Percentiles rank a stretch among this genome's conserved stretches.
Conservation (phyloP, 306 rosid species). For the Astragalus membranaceus region DNA sequence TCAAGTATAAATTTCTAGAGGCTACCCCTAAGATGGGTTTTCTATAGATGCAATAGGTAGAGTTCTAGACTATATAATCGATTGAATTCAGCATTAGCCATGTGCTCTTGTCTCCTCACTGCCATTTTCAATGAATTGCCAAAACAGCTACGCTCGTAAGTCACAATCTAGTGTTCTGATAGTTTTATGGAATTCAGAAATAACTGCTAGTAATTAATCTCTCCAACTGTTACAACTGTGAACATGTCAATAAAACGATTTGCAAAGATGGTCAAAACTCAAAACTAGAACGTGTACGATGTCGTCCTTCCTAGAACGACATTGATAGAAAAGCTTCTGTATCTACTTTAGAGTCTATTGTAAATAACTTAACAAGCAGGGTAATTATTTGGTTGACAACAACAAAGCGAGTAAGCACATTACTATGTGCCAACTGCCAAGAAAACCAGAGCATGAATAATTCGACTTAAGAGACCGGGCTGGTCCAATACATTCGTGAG, state of each 20-base stretch:
- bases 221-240: not conserved
- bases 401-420: not conserved
- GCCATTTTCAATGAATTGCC: not conserved
- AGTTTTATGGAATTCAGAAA: not conserved
- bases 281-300: not conserved
- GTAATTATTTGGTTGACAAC: not conserved
- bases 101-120: not conserved
- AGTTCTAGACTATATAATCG: not conserved
- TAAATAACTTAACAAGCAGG: not conserved
- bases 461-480: not conserved
- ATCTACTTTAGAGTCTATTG: not conserved
- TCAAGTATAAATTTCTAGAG: slow-evolving; percentile 15
- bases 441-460: not conserved
- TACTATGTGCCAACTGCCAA: not conserved
- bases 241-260: not conserved
- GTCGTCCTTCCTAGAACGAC: not conserved
- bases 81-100: not conserved
- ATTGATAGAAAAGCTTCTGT: not conserved
- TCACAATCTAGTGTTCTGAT: not conserved
- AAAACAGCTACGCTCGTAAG: not conserved
- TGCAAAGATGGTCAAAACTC: not conserved
- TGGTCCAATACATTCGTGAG: too few relatives aligned
- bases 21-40: not conserved
- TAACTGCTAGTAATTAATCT: not conserved
- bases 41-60: not conserved